Evolutionary conservation across 306 rosid species (phyloP).

Genomic region (Crotalaria pallida): DNA sequence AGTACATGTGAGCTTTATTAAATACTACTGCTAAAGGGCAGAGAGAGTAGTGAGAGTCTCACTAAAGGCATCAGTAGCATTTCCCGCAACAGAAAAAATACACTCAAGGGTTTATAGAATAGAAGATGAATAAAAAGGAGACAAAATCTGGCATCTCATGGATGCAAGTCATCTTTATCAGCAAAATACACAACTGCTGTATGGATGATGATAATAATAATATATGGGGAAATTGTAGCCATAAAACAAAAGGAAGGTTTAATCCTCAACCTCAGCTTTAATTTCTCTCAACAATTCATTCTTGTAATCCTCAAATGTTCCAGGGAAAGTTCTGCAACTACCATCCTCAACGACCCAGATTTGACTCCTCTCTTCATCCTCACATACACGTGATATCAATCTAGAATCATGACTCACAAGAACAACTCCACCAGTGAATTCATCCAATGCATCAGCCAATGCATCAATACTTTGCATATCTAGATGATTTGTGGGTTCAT

Average conservation of each 20-base stretch:
- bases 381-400: conserved; percentile 68
- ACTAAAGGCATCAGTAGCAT: not conserved
- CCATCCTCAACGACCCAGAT: conserved; percentile 87
- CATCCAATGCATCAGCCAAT: conserved; percentile 62
- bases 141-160: conserved; percentile 9
- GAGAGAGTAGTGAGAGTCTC: not conserved
- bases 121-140: not conserved
- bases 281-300: conserved; percentile 49
- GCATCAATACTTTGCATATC: conserved; percentile 88
- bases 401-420: conserved; percentile 79
- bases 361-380: conserved; percentile 54
- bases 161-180: not conserved
- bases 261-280: conserved; percentile 61
- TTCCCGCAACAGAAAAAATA: conserved; percentile 14
- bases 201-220: not conserved
- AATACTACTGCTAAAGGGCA: too few species aligned
- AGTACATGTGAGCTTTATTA: not conserved
- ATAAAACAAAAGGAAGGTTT: conserved; percentile 13
- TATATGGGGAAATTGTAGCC: not conserved
- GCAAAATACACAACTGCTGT: too few species aligned
- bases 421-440: conserved; percentile 69
- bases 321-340: conserved; percentile 32
- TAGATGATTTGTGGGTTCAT: conserved; percentile 77
- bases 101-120: conserved; percentile 17
- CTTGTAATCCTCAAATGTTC: conserved; percentile 59